Conservation (phyloP, 176 grass and related monocot species). For the Calamus simplicifolius region DNA sequence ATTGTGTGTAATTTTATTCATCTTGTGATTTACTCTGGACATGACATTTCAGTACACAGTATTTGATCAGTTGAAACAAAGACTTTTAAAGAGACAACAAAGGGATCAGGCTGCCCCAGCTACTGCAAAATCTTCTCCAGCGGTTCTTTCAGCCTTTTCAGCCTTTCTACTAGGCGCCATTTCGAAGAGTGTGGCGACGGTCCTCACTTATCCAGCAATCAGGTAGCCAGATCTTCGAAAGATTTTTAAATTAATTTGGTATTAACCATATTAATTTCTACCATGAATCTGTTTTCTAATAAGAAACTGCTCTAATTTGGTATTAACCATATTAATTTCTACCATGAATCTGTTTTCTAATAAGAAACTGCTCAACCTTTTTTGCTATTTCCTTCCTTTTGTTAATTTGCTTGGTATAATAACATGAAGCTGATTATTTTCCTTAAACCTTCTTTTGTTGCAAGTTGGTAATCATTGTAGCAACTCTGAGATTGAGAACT, state of each 20-base stretch:
- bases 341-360: no score
- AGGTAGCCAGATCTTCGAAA: slow-evolving; percentile 25
- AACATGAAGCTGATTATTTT: no score
- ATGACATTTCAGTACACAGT: slow-evolving; percentile 63
- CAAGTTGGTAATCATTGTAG: no score
- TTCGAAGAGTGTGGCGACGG: slow-evolving; percentile 75
- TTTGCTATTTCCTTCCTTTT: not conserved
- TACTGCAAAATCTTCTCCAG: slow-evolving; percentile 35
- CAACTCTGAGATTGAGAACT: no score
- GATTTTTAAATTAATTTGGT: no score
- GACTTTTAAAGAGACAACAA: slow-evolving; percentile 32
- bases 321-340: no score
- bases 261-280: no score
- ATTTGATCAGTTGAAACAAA: slow-evolving; percentile 93
- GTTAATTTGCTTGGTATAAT: no score
- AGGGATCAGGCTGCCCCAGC: slow-evolving; percentile 23
- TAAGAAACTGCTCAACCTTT: not conserved
- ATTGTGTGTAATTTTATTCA: no score
- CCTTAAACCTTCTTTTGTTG: no score
- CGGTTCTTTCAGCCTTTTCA: slow-evolving; percentile 74
- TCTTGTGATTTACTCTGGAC: not conserved
- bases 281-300: no score
- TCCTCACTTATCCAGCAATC: slow-evolving; percentile 91
- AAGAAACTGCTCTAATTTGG: not conserved
- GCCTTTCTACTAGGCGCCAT: slow-evolving; percentile 81